A percentile compares a stretch with the other conserved stretches of the same genome.
Evolutionary conservation across 176 grass and related monocot species (phyloP).

Genomic region (Miscanthus lutarioriparius): DNA sequence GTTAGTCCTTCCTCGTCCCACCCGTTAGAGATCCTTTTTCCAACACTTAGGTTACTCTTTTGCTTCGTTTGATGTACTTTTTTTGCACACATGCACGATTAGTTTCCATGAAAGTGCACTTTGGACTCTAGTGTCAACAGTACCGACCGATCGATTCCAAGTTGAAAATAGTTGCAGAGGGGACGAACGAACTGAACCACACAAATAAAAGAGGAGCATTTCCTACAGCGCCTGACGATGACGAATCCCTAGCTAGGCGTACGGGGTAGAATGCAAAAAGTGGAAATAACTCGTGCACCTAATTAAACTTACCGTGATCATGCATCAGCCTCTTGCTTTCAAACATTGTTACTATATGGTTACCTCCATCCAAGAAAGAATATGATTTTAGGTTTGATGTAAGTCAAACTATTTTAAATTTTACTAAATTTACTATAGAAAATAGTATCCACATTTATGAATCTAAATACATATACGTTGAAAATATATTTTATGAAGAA

Average conservation of each 20-base stretch:
- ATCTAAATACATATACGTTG: too few species aligned
- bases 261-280: not conserved
- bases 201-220: not conserved
- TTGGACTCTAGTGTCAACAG: not conserved
- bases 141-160: not conserved
- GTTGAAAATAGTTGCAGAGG: not conserved
- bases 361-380: too few species aligned
- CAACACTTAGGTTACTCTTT: not conserved
- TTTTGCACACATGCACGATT: not conserved
- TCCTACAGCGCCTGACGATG: not conserved
- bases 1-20: too few species aligned
- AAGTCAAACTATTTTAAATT: too few species aligned
- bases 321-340: not conserved
- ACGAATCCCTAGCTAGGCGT: not conserved
- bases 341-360: too few species aligned
- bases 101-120: conserved; percentile 11
- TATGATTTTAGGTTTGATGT: too few species aligned
- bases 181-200: conserved; percentile 3
- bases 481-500: too few species aligned
- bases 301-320: not conserved
- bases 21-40: too few species aligned
- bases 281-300: not conserved
- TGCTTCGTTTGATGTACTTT: not conserved
- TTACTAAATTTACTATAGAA: too few species aligned
- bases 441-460: too few species aligned